These are phyloP conservation scores for Dipodascus geniculatus DNA, from an alignment of 805 yeast genomes.

Conservation along the genomic window DNA sequence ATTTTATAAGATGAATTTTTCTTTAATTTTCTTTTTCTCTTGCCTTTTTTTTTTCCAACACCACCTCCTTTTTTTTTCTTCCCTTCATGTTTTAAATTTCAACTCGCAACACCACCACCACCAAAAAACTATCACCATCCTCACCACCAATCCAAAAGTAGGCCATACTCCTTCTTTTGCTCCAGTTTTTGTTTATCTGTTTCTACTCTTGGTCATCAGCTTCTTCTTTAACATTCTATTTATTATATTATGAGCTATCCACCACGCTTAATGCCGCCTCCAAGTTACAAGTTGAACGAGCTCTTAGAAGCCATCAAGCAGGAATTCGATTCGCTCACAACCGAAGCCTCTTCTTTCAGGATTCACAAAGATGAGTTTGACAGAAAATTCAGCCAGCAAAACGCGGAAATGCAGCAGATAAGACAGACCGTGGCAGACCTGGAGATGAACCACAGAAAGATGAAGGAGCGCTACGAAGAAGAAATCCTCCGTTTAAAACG, in stretches of 20 bases:
- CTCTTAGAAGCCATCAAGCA: slow-evolving; percentile 83
- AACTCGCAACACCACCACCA: slow-evolving; percentile 5
- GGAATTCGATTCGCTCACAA: slow-evolving; percentile 76
- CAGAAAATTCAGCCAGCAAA: slow-evolving; percentile 79
- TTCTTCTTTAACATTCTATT: slow-evolving; percentile 1
- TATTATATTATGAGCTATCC: slow-evolving; percentile 17
- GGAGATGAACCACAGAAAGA: slow-evolving; percentile 86
- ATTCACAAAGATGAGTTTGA: slow-evolving; percentile 91
- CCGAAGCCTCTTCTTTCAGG: slow-evolving; percentile 76
- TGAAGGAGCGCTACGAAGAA: slow-evolving; percentile 92
- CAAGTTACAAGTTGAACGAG: slow-evolving; percentile 44
- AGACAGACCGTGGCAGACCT: slow-evolving; percentile 89
- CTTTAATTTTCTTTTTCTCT: slow-evolving; percentile 2
- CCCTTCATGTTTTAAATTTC: slow-evolving; percentile 1
- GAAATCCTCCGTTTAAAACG: slow-evolving; percentile 78
- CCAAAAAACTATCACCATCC: neutral
- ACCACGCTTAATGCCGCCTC: slow-evolving; percentile 20
- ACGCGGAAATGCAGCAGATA: slow-evolving; percentile 85
- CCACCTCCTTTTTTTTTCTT: slow-evolving; percentile 3
- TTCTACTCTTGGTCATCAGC: neutral
- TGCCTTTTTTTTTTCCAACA: slow-evolving; percentile 4
- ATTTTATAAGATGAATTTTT: neutral
- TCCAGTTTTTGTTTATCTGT: slow-evolving; percentile 1
- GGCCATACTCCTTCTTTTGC: neutral
- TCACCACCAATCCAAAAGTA: neutral